Conservation (phyloP, 1,284 basidiomycete genomes). For the Apiotrichum veenhuisii region DNA sequence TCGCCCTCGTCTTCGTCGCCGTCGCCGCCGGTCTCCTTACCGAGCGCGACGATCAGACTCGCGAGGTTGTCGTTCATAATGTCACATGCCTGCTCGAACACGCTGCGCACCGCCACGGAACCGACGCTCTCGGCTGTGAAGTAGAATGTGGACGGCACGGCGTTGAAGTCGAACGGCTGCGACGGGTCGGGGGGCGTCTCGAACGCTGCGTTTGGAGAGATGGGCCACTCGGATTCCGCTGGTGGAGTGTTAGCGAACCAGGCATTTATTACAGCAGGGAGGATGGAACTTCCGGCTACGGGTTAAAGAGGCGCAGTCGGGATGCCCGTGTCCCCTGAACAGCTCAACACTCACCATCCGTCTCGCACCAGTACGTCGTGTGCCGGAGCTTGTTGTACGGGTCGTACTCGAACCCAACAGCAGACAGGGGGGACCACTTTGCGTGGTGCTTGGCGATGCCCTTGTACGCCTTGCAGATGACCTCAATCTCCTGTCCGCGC, state of each 20-base stretch:
- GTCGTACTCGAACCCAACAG: slow-evolving; percentile 96
- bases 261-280: neutral
- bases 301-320: no score
- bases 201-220: slow-evolving; percentile 73
- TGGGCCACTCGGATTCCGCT: slow-evolving; percentile 73
- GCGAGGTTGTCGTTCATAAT: slow-evolving; percentile 78
- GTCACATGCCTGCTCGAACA: slow-evolving; percentile 75
- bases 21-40: slow-evolving; percentile 41
- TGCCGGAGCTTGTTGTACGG: slow-evolving; percentile 96
- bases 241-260: neutral
- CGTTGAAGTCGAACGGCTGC: slow-evolving; percentile 78
- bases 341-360: slow-evolving; percentile 52
- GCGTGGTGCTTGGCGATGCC: slow-evolving; percentile 98
- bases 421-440: slow-evolving; percentile 96
- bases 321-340: no score
- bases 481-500: slow-evolving; percentile 85
- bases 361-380: slow-evolving; percentile 94
- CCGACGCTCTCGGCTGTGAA: slow-evolving; percentile 89
- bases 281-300: no score
- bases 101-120: slow-evolving; percentile 79
- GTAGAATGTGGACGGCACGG: slow-evolving; percentile 83
- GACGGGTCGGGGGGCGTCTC: slow-evolving; percentile 75
- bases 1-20: slow-evolving; percentile 37
- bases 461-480: slow-evolving; percentile 90
- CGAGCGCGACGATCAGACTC: slow-evolving; percentile 61